These are phyloP conservation scores for Fusarium solani-melongenae DNA, from an alignment of 2,329 filamentous ascomycete genomes.

Conservation along the genomic window DNA sequence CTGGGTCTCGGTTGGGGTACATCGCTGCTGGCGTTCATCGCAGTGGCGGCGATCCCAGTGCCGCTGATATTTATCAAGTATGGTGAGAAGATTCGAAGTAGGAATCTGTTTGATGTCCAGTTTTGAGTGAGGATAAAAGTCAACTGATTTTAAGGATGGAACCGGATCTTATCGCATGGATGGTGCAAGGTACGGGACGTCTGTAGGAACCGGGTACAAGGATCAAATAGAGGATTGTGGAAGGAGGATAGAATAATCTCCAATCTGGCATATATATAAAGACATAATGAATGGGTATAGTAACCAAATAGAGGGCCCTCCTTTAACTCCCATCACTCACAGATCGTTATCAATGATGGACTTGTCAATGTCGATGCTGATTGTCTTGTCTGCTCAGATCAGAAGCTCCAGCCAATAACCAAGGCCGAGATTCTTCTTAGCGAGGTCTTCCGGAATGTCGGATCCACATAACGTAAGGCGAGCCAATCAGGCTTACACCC, in stretches of 20 bases:
- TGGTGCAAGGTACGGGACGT: neutral
- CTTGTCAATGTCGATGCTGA: constrained; percentile 2
- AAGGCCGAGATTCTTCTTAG: neutral
- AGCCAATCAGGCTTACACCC: constrained; percentile 22
- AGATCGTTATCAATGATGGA: neutral
- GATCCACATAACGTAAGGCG: constrained; percentile 13
- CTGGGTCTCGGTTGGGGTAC: constrained; percentile 61
- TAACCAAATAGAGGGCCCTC: neutral
- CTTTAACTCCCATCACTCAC: neutral
- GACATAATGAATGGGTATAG: neutral
- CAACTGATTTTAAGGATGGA: neutral
- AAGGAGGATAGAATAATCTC: neutral
- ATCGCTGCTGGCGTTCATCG: constrained; percentile 60
- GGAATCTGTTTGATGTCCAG: constrained; percentile 43
- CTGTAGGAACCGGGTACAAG: constrained; percentile 21
- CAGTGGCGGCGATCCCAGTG: constrained; percentile 54
- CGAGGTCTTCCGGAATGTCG: neutral
- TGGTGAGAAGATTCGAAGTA: constrained; percentile 50
- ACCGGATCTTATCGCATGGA: neutral
- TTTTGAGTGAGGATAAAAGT: constrained; percentile 23
- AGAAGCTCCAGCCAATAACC: constrained; percentile 31
- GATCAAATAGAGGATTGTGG: neutral
- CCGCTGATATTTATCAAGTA: constrained; percentile 52
- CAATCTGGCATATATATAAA: neutral
- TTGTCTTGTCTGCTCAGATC: neutral